Base-by-base conservation (phyloP, 2,329 filamentous ascomycete species). In the Trichoderma atroviride region DNA sequence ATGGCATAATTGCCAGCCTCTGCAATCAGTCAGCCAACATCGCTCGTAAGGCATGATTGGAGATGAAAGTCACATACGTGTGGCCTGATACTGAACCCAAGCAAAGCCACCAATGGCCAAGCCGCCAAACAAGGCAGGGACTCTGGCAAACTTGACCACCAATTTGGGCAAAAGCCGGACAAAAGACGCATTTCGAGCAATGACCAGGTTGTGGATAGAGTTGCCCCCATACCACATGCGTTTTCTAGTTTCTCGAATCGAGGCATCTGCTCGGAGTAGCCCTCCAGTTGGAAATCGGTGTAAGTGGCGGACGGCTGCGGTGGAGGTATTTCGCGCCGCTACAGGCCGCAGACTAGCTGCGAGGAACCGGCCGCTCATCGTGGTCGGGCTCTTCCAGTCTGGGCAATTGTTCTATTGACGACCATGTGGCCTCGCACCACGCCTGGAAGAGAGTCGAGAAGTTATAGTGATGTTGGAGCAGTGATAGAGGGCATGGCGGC, bases 71-170 rank as follows among this genome's bases (percentile, higher is more conserved):
- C 57, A 86, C 92, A 72, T 86, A 94, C 92, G 92, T 68, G 91
- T 89, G 72, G 96, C 95, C 81, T 99, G 96, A 78, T 99, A 98
- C 78, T 99, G 96, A 60, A 99, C 83, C 86, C 97, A 99, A 31
- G 94, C 94, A 70, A 96, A 83, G 3, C 92, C 92, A 16, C 93
- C 94, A 73, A 99, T 88, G 76, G 94, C 92, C 58, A 94, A 87
- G 53, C 93, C 94, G 53, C 95, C 96, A 76, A 97, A 94, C 83
- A 97, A 91, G 69, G 96, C 96, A 24, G 96, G 96, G 67, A 97
- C 85, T 69, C 94, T 89, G 43, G 90, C 87, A 74, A 99, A 91
- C 83, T 97, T 99, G 77, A 96, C 81, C n/a, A 96, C 89, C 62
- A 99, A 85, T 78, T 93, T 95, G 2, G 96, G 96, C 37, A 99